Conservation (phyloP, 2,329 filamentous ascomycete species). For the Colletotrichum nymphaeae region DNA sequence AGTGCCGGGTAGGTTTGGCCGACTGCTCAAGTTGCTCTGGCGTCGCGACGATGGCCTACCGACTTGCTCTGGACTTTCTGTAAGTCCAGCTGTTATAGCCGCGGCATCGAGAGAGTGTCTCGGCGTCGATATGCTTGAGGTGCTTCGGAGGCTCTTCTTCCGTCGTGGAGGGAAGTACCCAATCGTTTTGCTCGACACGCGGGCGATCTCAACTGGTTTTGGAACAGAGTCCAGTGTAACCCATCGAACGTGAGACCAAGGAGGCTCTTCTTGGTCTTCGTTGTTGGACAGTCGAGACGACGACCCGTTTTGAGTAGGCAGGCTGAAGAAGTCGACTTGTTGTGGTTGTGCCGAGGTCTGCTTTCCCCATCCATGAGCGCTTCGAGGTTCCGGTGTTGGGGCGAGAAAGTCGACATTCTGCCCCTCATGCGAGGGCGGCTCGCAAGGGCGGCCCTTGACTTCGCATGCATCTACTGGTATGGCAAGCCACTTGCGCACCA, state of each 20-base stretch:
- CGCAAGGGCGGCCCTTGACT: conserved; percentile 78
- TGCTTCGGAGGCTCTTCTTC: conserved; percentile 81
- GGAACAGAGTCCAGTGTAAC: conserved; percentile 78
- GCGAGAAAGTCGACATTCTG: conserved; percentile 63
- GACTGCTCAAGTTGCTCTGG: conserved; percentile 53
- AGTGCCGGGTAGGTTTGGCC: conserved; percentile 43
- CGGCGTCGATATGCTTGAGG: conserved; percentile 75
- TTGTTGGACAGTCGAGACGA: conserved; percentile 1
- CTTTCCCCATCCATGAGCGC: conserved; percentile 37
- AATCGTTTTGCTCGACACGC: conserved; percentile 82
- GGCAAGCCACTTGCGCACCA: conserved; percentile 82
- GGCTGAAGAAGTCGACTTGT: conserved; percentile 42
- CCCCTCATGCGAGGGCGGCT: conserved; percentile 59
- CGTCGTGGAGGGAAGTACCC: conserved; percentile 93
- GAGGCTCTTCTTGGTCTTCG: conserved; percentile 68
- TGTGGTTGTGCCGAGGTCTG: conserved; percentile 39
- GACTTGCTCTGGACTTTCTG: conserved; percentile 32
- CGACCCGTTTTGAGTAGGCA: conserved; percentile 17
- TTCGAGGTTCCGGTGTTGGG: conserved; percentile 54
- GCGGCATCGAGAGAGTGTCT: conserved; percentile 68
- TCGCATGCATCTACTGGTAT: conserved; percentile 92
- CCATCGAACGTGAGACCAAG: conserved; percentile 92
- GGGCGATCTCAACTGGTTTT: conserved; percentile 84
- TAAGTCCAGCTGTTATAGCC: conserved; percentile 8
- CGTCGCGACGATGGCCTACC: conserved; percentile 50